A percentile compares a stretch with the other conserved stretches of the same genome.
phyloP scores from a whole-genome alignment of 495 filamentous ascomycete genomes.

The Penicillium coffeae region DNA sequence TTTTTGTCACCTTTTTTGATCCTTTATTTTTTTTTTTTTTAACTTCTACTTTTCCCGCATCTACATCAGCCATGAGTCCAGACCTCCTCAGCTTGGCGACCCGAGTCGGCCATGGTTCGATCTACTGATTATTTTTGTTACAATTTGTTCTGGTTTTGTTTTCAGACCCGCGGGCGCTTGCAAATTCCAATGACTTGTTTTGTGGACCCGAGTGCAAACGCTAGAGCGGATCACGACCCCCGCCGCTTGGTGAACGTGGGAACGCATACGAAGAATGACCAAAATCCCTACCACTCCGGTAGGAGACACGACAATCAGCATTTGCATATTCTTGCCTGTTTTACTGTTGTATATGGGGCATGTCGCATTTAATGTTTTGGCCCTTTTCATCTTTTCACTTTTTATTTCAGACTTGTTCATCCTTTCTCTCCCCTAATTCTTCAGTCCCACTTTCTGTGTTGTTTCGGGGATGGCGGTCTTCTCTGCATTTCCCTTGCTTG shows the following conservation, averaged over 20 bases:
- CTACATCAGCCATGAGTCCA: conserved; percentile 5
- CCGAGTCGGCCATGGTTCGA: conserved; percentile 10
- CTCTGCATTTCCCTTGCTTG: not conserved
- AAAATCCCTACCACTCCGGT: conserved; percentile 30
- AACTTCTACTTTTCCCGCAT: conserved; percentile 8
- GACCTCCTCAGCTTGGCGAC: conserved; percentile 6
- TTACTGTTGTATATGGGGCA: conserved; percentile 39
- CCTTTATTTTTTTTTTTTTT: not conserved
- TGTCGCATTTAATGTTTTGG: conserved; percentile 38
- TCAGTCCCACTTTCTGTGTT: not conserved
- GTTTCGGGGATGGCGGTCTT: not conserved
- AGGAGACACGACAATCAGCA: conserved; percentile 45
- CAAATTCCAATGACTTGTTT: conserved; percentile 33
- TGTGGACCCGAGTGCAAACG: conserved; percentile 14
- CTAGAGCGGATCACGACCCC: conserved; percentile 18
- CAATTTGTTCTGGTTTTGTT: conserved; percentile 14
- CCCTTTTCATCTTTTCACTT: conserved; percentile 10
- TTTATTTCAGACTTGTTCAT: conserved; percentile 2
- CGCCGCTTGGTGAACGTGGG: conserved; percentile 21
- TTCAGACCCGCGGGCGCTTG: conserved; percentile 37
- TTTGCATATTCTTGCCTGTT: conserved; percentile 42
- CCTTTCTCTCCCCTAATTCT: conserved; percentile 1
- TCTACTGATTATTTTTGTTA: conserved; percentile 18
- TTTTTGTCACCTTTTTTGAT: not conserved
- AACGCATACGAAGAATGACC: conserved; percentile 39